Base-by-base conservation (phyloP, 352 stramenopile genomes). In the Globisporangium abappressorium region DNA sequence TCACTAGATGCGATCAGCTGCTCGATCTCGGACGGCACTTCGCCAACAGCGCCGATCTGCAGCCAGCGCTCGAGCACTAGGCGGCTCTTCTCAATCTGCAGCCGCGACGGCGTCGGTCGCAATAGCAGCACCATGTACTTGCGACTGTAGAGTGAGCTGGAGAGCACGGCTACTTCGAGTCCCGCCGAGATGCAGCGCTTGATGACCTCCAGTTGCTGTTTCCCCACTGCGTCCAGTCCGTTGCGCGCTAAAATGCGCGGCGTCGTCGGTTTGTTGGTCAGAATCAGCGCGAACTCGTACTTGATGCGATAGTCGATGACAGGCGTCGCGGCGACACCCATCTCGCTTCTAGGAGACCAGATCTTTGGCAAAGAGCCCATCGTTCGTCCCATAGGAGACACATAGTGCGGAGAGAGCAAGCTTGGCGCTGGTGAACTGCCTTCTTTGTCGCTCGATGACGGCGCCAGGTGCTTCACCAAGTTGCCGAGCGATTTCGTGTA, bases 1-100 rank as follows among this genome's bases (percentile, higher is more conserved):
- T 84, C 70, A 55, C 87, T 95, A 5, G 82, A 85, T 1, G 85
- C 87, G 33, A 95, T 95, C 22, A 95, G 79, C 62, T 95, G 81
- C 64, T 95, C 87, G 41, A 95, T 93, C 72, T 95, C 87, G 0
- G 85, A 94, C 5, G 87, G 87, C 2, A 95, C 85, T 81, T 95
- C 85, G 20, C 87, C 87, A 0, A 95, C 85, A 30, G 87, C 87
- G 64, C 87, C 87, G 28, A 95, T 95, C 61, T 95, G 85, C 26
- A 95, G 77, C 87, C 87, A 95, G 12, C 87, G 87, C 60, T 95
- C 87, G 9, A 95, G 77, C 53, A 90, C 85, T 2, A 95, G 69
- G 2, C 87, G 81, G 66, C 75, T 95, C 51, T 92, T 92, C 53
- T 95, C 87, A 22, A 88, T 93, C 57, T 92, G 80, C 22, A 95